Evolutionary conservation across 768 basidiomycete genomes (phyloP).

Genomic region (Boletus edulis): DNA sequence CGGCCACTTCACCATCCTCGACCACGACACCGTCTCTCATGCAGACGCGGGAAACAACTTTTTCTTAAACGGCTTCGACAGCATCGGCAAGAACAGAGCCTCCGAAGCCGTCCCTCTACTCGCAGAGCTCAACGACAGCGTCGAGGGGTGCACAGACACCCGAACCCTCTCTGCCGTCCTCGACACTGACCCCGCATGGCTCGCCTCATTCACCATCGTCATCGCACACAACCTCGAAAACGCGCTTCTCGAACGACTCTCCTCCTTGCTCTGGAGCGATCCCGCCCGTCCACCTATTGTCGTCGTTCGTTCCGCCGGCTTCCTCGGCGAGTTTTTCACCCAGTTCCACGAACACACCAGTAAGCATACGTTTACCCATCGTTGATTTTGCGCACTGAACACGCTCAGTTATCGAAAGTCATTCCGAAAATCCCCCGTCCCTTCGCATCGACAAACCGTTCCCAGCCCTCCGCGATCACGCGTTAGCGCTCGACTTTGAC

Average conservation of each 20-base stretch:
- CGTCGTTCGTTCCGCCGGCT: constrained; percentile 81
- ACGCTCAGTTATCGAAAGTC: constrained; percentile 77
- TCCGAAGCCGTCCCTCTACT: constrained; percentile 75
- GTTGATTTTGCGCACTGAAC: background rate
- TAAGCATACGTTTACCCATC: constrained; percentile 36
- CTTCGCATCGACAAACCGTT: constrained; percentile 90
- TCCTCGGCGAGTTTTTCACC: constrained; percentile 83
- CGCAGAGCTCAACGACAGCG: constrained; percentile 84
- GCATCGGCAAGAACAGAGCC: constrained; percentile 78
- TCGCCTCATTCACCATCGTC: constrained; percentile 71
- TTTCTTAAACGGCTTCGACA: constrained; percentile 77
- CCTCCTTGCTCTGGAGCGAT: constrained; percentile 66
- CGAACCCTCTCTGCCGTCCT: constrained; percentile 58
- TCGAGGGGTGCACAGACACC: constrained; percentile 64
- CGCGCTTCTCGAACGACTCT: constrained; percentile 52
- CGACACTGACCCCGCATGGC: constrained; percentile 46
- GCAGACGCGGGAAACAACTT: constrained; percentile 96
- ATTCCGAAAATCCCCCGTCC: constrained; percentile 71
- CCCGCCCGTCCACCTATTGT: constrained; percentile 65
- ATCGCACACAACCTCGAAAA: constrained; percentile 80
- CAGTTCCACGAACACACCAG: constrained; percentile 88
- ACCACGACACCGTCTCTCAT: constrained; percentile 54
- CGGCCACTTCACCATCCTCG: constrained; percentile 93
- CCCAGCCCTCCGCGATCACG: constrained; percentile 73
- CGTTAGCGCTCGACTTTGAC: constrained; percentile 66